Evolutionary conservation across 1,139 yeast species (phyloP).

Genomic region (Hansenula lynferdii): DNA sequence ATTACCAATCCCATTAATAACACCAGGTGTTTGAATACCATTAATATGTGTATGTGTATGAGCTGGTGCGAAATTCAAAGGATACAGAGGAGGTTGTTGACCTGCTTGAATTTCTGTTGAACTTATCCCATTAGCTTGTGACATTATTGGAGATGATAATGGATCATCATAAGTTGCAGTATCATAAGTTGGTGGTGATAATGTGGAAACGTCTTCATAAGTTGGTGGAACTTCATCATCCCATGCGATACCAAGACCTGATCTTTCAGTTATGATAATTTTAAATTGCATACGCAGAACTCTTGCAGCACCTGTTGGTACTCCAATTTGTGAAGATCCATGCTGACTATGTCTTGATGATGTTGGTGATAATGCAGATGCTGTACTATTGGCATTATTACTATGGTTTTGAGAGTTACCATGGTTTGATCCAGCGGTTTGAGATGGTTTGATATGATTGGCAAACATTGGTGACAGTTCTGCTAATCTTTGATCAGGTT

Average conservation of each 20-base stretch:
- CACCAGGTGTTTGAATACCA: constrained; percentile 29
- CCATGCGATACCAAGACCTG: constrained; percentile 97
- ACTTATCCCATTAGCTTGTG: constrained; percentile 13
- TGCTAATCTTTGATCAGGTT: constrained; percentile 33
- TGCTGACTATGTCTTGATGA: constrained; percentile 1
- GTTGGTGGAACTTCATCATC: constrained; percentile 99
- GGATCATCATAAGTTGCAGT: constrained; percentile 6
- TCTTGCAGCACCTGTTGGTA: constrained; percentile 93
- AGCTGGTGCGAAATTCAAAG: constrained; percentile 20
- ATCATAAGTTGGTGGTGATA: constrained; percentile 81
- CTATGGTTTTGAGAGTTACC: too few species aligned
- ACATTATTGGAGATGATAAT: constrained; percentile 16
- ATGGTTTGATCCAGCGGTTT: constrained; percentile 2
- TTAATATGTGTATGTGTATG: constrained; percentile 21
- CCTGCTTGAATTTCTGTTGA: too few species aligned
- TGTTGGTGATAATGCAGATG: constrained; percentile 4
- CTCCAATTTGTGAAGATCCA: constrained; percentile 38
- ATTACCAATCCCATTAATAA: constrained; percentile 41
- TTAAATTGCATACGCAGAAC: constrained; percentile 94
- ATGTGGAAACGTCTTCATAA: constrained; percentile 74
- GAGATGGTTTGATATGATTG: constrained; percentile 19
- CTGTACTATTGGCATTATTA: too few species aligned
- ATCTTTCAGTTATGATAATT: constrained; percentile 73
- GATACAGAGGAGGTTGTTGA: constrained; percentile 18
- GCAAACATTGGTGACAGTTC: constrained; percentile 38